A percentile compares a stretch with the other conserved stretches of the same genome.
Evolutionary conservation across 2,329 filamentous ascomycete genomes (phyloP).

Genomic region (Exophiala xenobiotica): DNA sequence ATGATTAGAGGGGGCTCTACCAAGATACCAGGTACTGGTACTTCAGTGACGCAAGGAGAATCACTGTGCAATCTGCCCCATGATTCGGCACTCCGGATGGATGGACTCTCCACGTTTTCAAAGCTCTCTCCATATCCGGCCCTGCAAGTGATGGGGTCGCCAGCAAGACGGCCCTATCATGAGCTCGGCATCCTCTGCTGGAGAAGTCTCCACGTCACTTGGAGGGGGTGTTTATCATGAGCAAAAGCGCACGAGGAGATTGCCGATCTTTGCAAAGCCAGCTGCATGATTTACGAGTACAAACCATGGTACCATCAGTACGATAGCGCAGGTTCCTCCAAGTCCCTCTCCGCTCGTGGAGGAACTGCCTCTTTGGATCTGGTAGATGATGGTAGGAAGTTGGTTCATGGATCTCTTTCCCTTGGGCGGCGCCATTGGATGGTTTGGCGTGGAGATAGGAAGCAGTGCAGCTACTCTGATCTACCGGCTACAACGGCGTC

Average conservation of each 20-base stretch:
- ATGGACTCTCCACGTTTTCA: neutral
- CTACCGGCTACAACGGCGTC: too few species aligned
- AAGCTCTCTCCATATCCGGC: too few species aligned
- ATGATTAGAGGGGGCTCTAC: too few species aligned
- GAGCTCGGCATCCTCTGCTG: too few species aligned
- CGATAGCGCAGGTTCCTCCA: neutral
- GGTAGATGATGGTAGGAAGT: too few species aligned
- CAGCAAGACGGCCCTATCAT: neutral
- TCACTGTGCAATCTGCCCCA: neutral
- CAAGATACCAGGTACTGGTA: neutral
- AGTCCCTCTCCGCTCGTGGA: too few species aligned
- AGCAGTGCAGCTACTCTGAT: too few species aligned
- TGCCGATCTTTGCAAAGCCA: too few species aligned
- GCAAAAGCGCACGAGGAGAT: too few species aligned
- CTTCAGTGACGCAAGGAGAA: slow-evolving; percentile 1
- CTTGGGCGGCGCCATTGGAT: neutral
- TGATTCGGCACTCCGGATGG: neutral
- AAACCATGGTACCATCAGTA: too few species aligned
- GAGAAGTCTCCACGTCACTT: neutral
- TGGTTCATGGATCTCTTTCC: neutral
- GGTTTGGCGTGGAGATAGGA: too few species aligned
- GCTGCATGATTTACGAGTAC: too few species aligned
- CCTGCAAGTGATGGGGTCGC: neutral
- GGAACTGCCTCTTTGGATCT: neutral
- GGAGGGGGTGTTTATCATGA: neutral